Evolutionary conservation across 129 eudicot genomes (phyloP).

Genomic region (Centella asiatica): DNA sequence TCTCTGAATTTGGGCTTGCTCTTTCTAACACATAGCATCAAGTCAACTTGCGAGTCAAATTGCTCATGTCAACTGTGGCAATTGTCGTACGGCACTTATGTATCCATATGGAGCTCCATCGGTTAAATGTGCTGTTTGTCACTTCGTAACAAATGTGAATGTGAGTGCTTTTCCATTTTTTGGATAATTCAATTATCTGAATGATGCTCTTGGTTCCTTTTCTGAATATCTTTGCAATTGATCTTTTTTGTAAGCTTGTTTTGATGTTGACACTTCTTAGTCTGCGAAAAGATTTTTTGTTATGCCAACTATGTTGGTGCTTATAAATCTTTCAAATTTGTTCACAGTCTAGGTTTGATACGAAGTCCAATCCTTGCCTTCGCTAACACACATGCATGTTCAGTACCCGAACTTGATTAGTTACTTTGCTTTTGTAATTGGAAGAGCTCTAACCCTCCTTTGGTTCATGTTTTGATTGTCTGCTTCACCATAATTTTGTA

Average conservation of each 20-base stretch:
- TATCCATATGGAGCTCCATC: constrained; percentile 86
- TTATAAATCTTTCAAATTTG: no score
- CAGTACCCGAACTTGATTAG: no score
- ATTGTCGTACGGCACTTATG: constrained; percentile 62
- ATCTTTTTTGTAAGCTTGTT: neutral
- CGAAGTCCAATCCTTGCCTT: no score
- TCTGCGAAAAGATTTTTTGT: no score
- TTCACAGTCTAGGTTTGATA: no score
- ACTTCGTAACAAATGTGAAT: constrained; percentile 63
- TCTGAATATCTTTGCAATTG: neutral
- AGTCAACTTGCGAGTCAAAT: constrained; percentile 59
- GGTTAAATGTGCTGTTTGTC: constrained; percentile 82
- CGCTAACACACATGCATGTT: no score
- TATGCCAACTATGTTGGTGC: no score
- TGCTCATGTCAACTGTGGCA: constrained; percentile 80
- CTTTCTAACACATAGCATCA: constrained; percentile 26
- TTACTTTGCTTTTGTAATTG: no score
- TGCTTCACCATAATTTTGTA: no score
- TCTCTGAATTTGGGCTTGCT: constrained; percentile 7
- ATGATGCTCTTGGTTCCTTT: neutral
- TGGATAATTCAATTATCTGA: neutral
- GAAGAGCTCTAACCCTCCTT: no score
- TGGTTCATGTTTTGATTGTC: neutral
- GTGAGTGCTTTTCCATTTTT: constrained; percentile 29
- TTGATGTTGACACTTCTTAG: no score